Evolutionary conservation across 164 flowering plant genomes (phyloP).

Genomic region (Buxus sempervirens): DNA sequence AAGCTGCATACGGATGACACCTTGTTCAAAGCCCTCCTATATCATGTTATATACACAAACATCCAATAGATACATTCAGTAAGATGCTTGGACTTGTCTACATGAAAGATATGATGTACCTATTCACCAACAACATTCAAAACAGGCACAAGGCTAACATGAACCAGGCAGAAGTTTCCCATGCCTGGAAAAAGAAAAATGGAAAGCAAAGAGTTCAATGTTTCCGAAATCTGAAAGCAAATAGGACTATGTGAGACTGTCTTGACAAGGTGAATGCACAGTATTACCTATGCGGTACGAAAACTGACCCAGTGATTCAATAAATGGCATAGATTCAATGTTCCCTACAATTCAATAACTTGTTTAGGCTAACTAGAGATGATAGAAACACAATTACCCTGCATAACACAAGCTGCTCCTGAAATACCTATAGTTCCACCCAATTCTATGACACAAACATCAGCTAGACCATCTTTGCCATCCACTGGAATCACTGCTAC

Average conservation of each 20-base stretch:
- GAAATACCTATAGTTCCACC: constrained; percentile 94
- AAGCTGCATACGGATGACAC: background rate
- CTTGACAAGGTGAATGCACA: background rate
- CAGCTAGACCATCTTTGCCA: constrained; percentile 86
- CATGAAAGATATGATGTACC: constrained; percentile 59
- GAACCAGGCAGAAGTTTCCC: constrained; percentile 89
- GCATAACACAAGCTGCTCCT: background rate
- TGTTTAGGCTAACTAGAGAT: background rate
- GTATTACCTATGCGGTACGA: constrained; percentile 83
- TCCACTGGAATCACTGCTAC: constrained; percentile 84
- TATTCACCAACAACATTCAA: no score
- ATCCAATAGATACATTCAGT: background rate
- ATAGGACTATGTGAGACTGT: background rate
- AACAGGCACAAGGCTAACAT: constrained; percentile 99
- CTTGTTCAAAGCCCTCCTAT: background rate
- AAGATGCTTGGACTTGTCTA: background rate
- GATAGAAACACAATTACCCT: background rate
- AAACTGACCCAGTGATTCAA: constrained; percentile 90
- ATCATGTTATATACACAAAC: background rate
- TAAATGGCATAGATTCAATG: constrained; percentile 92
- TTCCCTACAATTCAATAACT: constrained; percentile 62
- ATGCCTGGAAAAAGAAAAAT: constrained; percentile 40
- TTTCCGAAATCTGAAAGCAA: background rate
- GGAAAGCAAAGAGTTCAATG: background rate
- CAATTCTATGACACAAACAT: constrained; percentile 92